Evolutionary conservation across 2,329 filamentous ascomycete genomes (phyloP).

Genomic region (Fusarium nelsonii): DNA sequence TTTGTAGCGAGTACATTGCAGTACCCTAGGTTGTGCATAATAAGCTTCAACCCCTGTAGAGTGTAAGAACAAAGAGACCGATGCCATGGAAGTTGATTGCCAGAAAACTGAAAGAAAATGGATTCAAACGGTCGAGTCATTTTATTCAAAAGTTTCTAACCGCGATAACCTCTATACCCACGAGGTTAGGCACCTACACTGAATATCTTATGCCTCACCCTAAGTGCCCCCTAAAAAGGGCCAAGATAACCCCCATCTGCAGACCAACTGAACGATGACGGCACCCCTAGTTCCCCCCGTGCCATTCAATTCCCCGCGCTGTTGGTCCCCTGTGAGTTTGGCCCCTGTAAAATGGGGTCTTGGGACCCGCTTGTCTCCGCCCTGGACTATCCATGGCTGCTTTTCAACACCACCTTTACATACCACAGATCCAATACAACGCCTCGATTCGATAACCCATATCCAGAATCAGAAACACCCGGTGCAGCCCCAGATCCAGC

Average conservation of each 20-base stretch:
- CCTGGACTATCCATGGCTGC: constrained; percentile 34
- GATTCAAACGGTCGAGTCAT: not conserved
- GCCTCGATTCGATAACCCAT: constrained; percentile 34
- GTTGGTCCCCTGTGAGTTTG: constrained; percentile 36
- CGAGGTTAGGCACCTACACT: not conserved
- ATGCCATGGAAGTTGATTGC: no score
- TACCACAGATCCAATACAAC: constrained; percentile 38
- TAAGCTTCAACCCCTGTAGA: constrained; percentile 1
- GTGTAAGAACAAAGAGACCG: no score
- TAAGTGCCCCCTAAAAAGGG: not conserved
- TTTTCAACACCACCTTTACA: constrained; percentile 45
- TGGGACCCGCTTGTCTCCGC: constrained; percentile 39
- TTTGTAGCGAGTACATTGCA: constrained; percentile 3
- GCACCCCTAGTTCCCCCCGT: constrained; percentile 25
- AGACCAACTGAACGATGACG: constrained; percentile 29
- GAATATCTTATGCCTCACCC: not conserved
- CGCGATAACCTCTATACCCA: constrained; percentile 23
- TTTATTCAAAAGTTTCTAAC: not conserved
- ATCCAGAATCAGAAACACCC: constrained; percentile 12
- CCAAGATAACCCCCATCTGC: constrained; percentile 6
- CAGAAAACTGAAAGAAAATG: no score
- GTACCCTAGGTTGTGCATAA: not conserved
- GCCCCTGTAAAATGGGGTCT: constrained; percentile 42
- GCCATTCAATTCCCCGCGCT: constrained; percentile 33
- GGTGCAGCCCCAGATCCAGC: constrained; percentile 32